A percentile compares a stretch with the other conserved stretches of the same genome.
Evolutionary conservation across 805 yeast genomes (phyloP).

Genomic region (Jamesozyma lodderae): DNA sequence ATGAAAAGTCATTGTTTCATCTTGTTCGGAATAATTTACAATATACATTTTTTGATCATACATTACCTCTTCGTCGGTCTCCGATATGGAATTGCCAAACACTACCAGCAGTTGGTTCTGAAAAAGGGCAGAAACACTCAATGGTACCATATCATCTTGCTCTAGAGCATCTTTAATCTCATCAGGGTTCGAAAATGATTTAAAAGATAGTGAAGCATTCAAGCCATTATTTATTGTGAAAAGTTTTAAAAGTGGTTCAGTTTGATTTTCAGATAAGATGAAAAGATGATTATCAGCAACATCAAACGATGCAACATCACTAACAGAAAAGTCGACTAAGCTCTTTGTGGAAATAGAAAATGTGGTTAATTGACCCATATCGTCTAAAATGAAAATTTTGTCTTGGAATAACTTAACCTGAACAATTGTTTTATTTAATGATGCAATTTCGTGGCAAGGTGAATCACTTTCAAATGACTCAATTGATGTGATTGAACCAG

Average conservation of each 20-base stretch:
- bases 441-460: neutral
- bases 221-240: constrained; percentile 7
- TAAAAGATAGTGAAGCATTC: neutral
- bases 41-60: constrained; percentile 25
- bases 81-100: constrained; percentile 23
- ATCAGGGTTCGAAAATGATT: constrained; percentile 21
- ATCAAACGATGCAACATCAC: constrained; percentile 13
- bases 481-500: constrained; percentile 14
- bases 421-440: constrained; percentile 4
- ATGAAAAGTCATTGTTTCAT: constrained; percentile 10
- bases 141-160: constrained; percentile 27
- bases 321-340: neutral
- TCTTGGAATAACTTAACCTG: constrained; percentile 4
- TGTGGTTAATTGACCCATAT: constrained; percentile 3
- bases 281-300: constrained; percentile 4
- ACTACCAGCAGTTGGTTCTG: constrained; percentile 19
- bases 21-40: constrained; percentile 7
- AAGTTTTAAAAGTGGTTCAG: constrained; percentile 2
- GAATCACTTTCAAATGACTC: constrained; percentile 5
- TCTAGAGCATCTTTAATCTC: constrained; percentile 21
- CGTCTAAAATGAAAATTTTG: constrained; percentile 4
- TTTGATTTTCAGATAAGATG: neutral
- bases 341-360: constrained; percentile 2
- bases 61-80: constrained; percentile 15
- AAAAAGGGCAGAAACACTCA: constrained; percentile 17